phyloP scores from a whole-genome alignment of 2,329 filamentous ascomycete species.

The Xylariales sp. region DNA sequence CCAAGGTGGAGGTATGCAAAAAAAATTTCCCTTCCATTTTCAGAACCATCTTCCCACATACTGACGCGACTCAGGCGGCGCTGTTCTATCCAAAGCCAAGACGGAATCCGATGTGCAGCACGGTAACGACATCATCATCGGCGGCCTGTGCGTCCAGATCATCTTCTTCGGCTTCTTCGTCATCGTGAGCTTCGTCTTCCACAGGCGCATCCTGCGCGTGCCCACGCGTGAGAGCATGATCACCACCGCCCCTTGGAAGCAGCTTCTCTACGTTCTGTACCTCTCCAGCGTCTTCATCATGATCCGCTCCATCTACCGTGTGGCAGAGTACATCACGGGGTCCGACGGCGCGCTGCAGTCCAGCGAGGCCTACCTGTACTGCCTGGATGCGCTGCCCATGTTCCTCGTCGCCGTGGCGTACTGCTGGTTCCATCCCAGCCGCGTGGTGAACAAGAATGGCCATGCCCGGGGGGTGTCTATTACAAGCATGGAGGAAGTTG shows the following conservation, averaged over 20 bases:
- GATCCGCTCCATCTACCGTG: constrained; percentile 41
- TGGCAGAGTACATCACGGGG: constrained; percentile 43
- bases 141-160: constrained; percentile 44
- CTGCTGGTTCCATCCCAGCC: constrained; percentile 12
- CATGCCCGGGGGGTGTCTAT: too few relatives aligned
- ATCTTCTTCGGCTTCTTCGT: constrained; percentile 46
- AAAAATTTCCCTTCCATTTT: too few relatives aligned
- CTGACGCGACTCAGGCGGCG: constrained; percentile 31
- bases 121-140: constrained; percentile 39
- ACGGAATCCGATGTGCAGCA: constrained; percentile 19
- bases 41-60: neutral
- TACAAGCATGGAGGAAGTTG: too few relatives aligned
- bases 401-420: constrained; percentile 10
- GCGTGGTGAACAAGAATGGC: too few relatives aligned
- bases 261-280: constrained; percentile 11
- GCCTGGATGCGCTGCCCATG: constrained; percentile 31
- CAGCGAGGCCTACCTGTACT: constrained; percentile 40
- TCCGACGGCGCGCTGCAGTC: constrained; percentile 35
- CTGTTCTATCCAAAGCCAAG: constrained; percentile 29
- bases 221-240: constrained; percentile 21
- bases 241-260: constrained; percentile 12
- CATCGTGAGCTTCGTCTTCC: constrained; percentile 38
- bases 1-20: constrained; percentile 32
- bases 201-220: constrained; percentile 31
- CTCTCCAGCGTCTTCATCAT: constrained; percentile 34